Evolutionary conservation across 495 filamentous ascomycete genomes (phyloP).

Genomic region (Hypoxylon rickii): DNA sequence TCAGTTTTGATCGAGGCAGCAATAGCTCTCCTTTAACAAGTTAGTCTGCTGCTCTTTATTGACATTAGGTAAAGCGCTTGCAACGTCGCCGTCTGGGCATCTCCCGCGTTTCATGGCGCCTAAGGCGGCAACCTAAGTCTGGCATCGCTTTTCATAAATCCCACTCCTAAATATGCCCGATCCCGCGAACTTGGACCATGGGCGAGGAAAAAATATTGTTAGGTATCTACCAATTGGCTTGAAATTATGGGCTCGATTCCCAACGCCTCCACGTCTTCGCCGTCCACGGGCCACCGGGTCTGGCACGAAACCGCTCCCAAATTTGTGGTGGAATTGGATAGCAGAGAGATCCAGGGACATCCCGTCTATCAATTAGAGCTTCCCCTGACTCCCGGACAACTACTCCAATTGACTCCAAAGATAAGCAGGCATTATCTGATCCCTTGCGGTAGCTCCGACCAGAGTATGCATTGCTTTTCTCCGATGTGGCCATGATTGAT

Average conservation of each 20-base stretch:
- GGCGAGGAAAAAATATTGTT: conserved; percentile 1
- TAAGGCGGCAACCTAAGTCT: conserved; percentile 23
- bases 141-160: conserved; percentile 8
- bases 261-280: conserved; percentile 21
- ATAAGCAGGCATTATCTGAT: conserved; percentile 23
- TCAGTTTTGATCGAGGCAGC: conserved; percentile 5
- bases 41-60: conserved; percentile 3
- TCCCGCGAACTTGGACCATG: conserved; percentile 4
- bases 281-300: conserved; percentile 11
- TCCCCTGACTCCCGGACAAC: conserved; percentile 2
- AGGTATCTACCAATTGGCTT: conserved; percentile 17
- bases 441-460: conserved; percentile 25
- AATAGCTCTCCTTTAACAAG: conserved; percentile 1
- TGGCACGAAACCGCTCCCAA: conserved; percentile 4
- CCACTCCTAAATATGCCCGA: conserved; percentile 14
- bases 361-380: conserved; percentile 15
- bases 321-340: conserved; percentile 16
- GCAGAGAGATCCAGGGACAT: conserved; percentile 22
- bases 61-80: conserved; percentile 1
- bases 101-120: conserved; percentile 15
- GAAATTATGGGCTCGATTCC: conserved; percentile 14
- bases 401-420: conserved; percentile 27
- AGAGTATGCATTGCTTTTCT: conserved; percentile 31
- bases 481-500: conserved; percentile 28
- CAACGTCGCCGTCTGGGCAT: conserved; percentile 7